Evolutionary conservation across 768 basidiomycete genomes (phyloP).

Genomic region (Cystofilobasidium capitatum): DNA sequence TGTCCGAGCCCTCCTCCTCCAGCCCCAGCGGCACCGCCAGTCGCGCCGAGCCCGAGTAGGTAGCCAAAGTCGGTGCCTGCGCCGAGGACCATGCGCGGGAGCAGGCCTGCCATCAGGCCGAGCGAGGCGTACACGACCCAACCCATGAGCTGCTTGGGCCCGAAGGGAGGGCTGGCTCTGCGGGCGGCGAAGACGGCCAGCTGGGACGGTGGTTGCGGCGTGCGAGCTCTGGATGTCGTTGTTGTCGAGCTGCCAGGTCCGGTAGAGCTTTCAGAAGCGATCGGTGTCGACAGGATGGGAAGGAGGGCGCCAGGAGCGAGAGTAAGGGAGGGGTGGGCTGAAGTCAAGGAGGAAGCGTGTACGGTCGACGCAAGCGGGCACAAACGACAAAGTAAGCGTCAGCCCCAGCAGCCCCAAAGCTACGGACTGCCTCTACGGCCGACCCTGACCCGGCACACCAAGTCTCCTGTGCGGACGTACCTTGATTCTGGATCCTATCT

Average conservation of each 20-base stretch:
- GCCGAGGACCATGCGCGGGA: background rate
- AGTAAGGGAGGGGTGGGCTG: background rate
- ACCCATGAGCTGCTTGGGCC: background rate
- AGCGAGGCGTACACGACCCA: background rate
- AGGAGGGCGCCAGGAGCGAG: no score
- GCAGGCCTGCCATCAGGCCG: background rate
- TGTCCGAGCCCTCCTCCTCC: background rate
- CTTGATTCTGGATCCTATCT: no score
- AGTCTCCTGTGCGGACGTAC: no score
- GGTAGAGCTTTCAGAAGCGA: background rate
- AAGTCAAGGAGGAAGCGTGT: background rate
- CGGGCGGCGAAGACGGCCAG: constrained; percentile 2
- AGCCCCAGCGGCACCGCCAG: no score
- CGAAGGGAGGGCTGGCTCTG: background rate
- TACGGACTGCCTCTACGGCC: no score
- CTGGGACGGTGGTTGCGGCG: background rate
- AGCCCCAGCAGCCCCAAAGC: no score
- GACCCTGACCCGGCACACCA: no score
- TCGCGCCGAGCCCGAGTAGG: background rate
- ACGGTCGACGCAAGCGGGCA: background rate
- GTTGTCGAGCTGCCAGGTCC: background rate
- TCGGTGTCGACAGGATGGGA: background rate
- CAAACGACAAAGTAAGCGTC: no score
- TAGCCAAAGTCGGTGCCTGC: background rate
- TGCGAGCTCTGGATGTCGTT: background rate